Evolutionary conservation across 139 green algal genomes (phyloP).

Genomic region (Nannochloris sp.): DNA sequence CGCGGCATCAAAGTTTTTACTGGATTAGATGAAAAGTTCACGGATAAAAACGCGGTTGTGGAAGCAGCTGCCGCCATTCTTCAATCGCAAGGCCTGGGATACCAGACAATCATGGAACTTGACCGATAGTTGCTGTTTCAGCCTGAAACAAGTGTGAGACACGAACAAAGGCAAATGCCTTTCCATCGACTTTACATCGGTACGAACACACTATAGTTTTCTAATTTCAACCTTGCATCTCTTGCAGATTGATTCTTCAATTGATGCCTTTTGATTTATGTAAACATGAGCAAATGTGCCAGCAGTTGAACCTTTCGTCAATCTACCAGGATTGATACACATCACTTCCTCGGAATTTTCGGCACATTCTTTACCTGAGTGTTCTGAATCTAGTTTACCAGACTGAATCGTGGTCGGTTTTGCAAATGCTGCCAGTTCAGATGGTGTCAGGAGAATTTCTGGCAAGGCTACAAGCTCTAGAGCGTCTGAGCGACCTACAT

Average conservation of each 20-base stretch:
- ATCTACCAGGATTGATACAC: slow-evolving; percentile 69
- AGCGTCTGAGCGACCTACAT: slow-evolving; percentile 41
- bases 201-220: neutral
- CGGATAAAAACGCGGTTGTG: neutral
- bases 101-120: neutral
- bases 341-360: slow-evolving; percentile 26
- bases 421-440: slow-evolving; percentile 82
- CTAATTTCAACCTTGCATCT: slow-evolving; percentile 5
- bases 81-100: neutral
- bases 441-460: slow-evolving; percentile 86
- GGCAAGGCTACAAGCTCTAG: slow-evolving; percentile 56
- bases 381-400: neutral
- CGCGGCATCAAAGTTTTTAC: neutral
- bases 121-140: neutral
- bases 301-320: slow-evolving; percentile 51
- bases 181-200: neutral
- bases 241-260: neutral
- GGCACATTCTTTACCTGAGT: neutral
- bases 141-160: neutral
- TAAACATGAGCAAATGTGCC: slow-evolving; percentile 65
- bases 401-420: slow-evolving; percentile 41
- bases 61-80: slow-evolving; percentile 1
- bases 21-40: slow-evolving; percentile 6
- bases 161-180: neutral
- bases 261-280: neutral